Conservation (phyloP, 768 basidiomycete species). For the Hygrocybe punicea region DNA sequence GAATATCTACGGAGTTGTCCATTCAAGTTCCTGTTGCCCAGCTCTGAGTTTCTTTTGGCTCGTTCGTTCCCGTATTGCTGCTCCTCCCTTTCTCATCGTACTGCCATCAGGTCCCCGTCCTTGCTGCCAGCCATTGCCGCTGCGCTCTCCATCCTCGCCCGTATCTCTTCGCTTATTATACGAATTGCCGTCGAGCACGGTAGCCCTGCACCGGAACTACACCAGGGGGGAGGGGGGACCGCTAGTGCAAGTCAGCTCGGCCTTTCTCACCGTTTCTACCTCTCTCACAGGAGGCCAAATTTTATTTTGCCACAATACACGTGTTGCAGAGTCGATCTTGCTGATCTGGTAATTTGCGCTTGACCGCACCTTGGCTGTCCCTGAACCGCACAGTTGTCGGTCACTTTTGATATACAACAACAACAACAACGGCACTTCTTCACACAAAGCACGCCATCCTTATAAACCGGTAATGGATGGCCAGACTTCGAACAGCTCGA, state of each 20-base stretch:
- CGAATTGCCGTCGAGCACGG: too few relatives aligned
- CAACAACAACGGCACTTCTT: not conserved
- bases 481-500: slow-evolving; percentile 33
- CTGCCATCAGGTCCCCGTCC: not conserved
- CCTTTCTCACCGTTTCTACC: not conserved
- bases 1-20: not conserved
- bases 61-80: not conserved
- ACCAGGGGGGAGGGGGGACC: too few relatives aligned
- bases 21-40: not conserved
- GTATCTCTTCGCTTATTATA: not conserved
- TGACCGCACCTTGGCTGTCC: not conserved
- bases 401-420: not conserved
- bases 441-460: not conserved
- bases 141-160: too few relatives aligned
- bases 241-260: not conserved
- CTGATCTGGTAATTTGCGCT: not conserved
- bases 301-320: not conserved
- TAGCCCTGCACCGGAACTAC: too few relatives aligned
- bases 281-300: not conserved
- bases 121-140: too few relatives aligned
- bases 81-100: not conserved
- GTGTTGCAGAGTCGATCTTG: not conserved
- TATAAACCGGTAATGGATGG: slow-evolving; percentile 14
- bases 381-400: not conserved
- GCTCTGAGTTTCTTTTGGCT: slow-evolving; percentile 1